phyloP scores from a whole-genome alignment of 257 asterid genomes.

The Parsonsia alboflavescens region DNA sequence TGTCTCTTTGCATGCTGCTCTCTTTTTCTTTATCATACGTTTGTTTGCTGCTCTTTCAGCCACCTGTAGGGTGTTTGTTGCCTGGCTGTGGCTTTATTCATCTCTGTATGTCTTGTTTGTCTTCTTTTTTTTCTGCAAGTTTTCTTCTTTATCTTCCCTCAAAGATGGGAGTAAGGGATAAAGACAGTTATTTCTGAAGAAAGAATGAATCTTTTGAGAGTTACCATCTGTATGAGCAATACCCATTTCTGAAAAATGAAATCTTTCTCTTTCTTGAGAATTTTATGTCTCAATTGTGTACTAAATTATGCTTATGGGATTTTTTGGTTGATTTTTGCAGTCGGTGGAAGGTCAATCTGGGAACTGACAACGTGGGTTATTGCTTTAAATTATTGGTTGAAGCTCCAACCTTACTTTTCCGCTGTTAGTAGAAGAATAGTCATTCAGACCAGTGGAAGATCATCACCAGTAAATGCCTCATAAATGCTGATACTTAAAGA shows the following conservation, averaged over 20 bases:
- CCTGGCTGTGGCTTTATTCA: neutral
- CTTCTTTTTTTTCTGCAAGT: neutral
- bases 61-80: constrained; percentile 15
- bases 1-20: constrained; percentile 44
- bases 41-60: constrained; percentile 29
- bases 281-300: neutral
- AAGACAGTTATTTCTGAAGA: neutral
- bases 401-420: neutral
- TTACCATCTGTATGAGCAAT: neutral
- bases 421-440: constrained; percentile 3
- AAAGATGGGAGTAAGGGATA: too few species aligned
- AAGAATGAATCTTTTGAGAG: constrained; percentile 1
- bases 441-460: constrained; percentile 1
- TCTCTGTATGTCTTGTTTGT: neutral
- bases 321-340: constrained; percentile 16
- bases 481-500: constrained; percentile 11
- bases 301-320: neutral
- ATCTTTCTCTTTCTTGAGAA: neutral
- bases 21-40: constrained; percentile 16
- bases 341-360: neutral
- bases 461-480: neutral
- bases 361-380: constrained; percentile 2
- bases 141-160: too few species aligned
- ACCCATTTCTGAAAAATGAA: neutral
- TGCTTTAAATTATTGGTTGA: neutral